Percentiles rank a stretch among this genome's conserved stretches.
Evolutionary conservation across 225 moss, liverwort and hornwort genomes (phyloP).

Genomic region (Lunularia cruciata): DNA sequence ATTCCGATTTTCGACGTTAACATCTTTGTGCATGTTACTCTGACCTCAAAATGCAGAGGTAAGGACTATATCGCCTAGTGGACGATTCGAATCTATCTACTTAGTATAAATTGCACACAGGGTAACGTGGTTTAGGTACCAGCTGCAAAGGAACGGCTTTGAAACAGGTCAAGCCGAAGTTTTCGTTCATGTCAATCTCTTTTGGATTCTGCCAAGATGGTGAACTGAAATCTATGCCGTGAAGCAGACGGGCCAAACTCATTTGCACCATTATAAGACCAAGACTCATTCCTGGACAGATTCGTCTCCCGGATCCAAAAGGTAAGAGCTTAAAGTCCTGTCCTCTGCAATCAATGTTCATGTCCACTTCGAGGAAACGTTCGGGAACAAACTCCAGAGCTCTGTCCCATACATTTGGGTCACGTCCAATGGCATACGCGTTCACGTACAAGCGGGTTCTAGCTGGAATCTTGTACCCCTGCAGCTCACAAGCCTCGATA

Average conservation of each 20-base stretch:
- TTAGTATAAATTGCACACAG: neutral
- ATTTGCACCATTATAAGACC: neutral
- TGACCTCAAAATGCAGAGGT: no score
- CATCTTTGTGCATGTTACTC: no score
- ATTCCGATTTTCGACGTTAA: no score
- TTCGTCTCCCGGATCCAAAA: conserved; percentile 22
- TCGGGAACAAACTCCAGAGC: conserved; percentile 42
- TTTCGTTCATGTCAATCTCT: conserved; percentile 7
- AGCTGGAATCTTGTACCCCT: conserved; percentile 26
- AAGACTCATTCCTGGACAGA: conserved; percentile 17
- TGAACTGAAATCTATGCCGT: neutral
- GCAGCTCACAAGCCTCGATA: conserved; percentile 12
- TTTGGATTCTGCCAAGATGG: neutral
- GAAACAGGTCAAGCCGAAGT: neutral
- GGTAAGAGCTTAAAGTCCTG: conserved; percentile 27
- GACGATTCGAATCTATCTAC: neutral
- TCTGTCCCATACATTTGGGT: conserved; percentile 30
- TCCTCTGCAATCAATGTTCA: conserved; percentile 12
- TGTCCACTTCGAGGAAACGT: conserved; percentile 31
- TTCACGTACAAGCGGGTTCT: conserved; percentile 48
- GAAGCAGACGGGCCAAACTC: neutral
- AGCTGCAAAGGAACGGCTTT: neutral
- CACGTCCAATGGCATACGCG: conserved; percentile 32
- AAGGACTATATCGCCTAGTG: no score
- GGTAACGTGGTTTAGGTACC: neutral